Percentiles rank a stretch among this genome's conserved stretches.
phyloP scores from a whole-genome alignment of 2,329 filamentous ascomycete species.

The Botrytis tulipae region DNA sequence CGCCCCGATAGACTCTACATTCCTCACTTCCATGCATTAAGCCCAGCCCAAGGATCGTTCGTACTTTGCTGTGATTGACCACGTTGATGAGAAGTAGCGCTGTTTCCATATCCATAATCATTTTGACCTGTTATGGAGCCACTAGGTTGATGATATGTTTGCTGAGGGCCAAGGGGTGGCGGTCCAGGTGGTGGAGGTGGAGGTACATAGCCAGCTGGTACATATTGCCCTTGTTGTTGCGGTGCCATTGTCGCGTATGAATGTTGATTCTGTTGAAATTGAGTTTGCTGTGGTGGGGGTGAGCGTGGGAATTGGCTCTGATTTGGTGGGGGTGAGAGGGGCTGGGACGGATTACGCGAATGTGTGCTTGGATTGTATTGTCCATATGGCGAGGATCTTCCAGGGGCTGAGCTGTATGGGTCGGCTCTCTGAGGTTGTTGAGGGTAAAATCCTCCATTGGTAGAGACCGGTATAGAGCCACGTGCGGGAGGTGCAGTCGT shows the following conservation, averaged over 20 bases:
- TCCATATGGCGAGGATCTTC: conserved; percentile 48
- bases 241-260: conserved; percentile 34
- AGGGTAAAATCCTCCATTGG: conserved; percentile 37
- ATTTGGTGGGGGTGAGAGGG: conserved; percentile 44
- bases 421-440: conserved; percentile 22
- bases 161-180: conserved; percentile 50
- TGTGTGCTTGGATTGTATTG: conserved; percentile 44
- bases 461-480: conserved; percentile 46
- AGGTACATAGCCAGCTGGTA: conserved; percentile 64
- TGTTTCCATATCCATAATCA: conserved; percentile 52
- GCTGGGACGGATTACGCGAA: conserved; percentile 36
- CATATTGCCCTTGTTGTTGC: conserved; percentile 44
- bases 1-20: background rate
- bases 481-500: conserved; percentile 42
- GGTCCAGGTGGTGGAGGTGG: conserved; percentile 66
- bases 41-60: conserved; percentile 66
- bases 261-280: conserved; percentile 36
- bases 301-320: conserved; percentile 50
- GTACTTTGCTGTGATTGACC: conserved; percentile 36
- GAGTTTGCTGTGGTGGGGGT: conserved; percentile 59
- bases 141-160: conserved; percentile 47
- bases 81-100: conserved; percentile 34
- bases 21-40: conserved; percentile 42
- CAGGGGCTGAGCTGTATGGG: conserved; percentile 37
- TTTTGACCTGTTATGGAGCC: conserved; percentile 51